Evolutionary conservation across 2,329 filamentous ascomycete species (phyloP).

Genomic region (Fusarium virguliforme): DNA sequence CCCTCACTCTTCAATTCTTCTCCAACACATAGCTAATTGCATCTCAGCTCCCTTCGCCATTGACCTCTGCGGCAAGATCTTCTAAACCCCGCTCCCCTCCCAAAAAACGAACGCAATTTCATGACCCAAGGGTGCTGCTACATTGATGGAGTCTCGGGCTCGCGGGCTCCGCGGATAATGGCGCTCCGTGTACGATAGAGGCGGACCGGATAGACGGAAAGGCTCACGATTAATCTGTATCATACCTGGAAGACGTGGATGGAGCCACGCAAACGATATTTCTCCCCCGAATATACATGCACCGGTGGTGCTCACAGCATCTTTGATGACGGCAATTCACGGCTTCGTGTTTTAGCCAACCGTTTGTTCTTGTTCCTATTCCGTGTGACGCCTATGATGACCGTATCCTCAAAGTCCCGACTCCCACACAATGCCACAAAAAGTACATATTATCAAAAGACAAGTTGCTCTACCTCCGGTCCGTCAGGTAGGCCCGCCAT

Average conservation of each 20-base stretch:
- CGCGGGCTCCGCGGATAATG: constrained; percentile 31
- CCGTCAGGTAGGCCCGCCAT: constrained; percentile 12
- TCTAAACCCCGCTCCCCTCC: constrained; percentile 52
- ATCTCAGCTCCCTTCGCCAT: constrained; percentile 71
- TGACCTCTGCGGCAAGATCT: constrained; percentile 65
- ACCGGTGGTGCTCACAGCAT: constrained; percentile 8
- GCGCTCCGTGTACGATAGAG: constrained; percentile 49
- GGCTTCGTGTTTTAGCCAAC: constrained; percentile 27
- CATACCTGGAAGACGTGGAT: constrained; percentile 41
- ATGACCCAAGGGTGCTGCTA: constrained; percentile 14
- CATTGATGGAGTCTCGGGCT: constrained; percentile 24
- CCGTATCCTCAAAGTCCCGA: constrained; percentile 40
- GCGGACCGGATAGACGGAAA: constrained; percentile 41
- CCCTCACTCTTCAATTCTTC: not conserved
- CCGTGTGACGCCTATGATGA: constrained; percentile 46
- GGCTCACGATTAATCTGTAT: constrained; percentile 48
- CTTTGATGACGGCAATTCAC: not conserved
- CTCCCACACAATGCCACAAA: constrained; percentile 44
- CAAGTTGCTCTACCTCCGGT: constrained; percentile 24
- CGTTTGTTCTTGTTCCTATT: constrained; percentile 35
- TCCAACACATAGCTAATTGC: constrained; percentile 25
- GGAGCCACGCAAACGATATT: constrained; percentile 39
- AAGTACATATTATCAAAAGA: constrained; percentile 41
- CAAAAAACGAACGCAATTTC: constrained; percentile 9
- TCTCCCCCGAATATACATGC: constrained; percentile 28